Base-by-base conservation (phyloP, 805 yeast genomes). In the Myxozyma neotropica region DNA sequence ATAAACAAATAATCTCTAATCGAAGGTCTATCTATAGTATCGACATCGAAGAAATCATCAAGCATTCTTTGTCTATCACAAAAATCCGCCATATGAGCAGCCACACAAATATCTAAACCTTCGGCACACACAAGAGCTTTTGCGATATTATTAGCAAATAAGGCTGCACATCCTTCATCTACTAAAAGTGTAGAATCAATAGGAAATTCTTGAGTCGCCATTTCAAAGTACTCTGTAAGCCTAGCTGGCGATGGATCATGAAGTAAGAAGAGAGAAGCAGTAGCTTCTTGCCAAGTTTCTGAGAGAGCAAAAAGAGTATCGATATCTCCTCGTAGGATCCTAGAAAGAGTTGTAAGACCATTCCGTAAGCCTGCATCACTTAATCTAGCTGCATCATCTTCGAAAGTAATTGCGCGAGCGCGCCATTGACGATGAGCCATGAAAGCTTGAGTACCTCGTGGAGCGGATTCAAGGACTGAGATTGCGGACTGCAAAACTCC, bases 221-320 rank as follows among this genome's bases (percentile, higher is more conserved):
- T 24, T 1, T 62, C 50, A 53, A 53, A 73, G 54, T 67, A 73
- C 27, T 71, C 75, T 19, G 48, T 27, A 38, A 73, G 39, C 21
- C 74, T 60, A 7, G 65, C 48, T 1, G 64, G 66, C 1, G 69
- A 44, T 7, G 75, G 72, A 48, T 73, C 75, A 38, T 63, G 67
- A 35, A 69, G 69, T 52, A 60, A 56, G 52, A 71, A 59, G 35
- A 71, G 55, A 6, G 74, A 70, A 1, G 68, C 70, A 12, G 71
- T 49, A 13, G 69, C 69, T 35, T 72, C 75, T 43, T 63, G 71
- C 75, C 75, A 73, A n/a, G 70, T 61, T 24, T 62, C 65, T 21
- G 67, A 44, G 1, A 57, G 49, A 21, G 63, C 61, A 23, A 67
- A 31, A 19, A 73, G 65, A 5, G 72, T 62, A 3, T 67, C 68